Conservation (phyloP, 2,329 filamentous ascomycete species). For the Endocalyx cinctus region DNA sequence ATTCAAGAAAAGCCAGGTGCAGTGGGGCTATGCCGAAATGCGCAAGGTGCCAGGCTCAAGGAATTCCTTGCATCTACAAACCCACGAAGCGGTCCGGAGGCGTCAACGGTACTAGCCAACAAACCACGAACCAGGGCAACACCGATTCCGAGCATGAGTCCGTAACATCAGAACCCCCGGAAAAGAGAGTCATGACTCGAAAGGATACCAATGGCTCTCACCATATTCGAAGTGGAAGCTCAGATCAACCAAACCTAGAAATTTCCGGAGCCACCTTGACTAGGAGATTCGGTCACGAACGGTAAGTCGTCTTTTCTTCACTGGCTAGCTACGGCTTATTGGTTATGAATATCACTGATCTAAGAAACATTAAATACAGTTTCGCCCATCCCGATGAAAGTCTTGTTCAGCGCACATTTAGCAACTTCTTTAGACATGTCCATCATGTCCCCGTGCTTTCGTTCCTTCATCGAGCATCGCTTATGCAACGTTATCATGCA, state of each 20-base stretch:
- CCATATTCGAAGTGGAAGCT: slow-evolving; percentile 22
- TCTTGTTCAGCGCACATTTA: slow-evolving; percentile 48
- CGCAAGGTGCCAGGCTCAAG: slow-evolving; percentile 46
- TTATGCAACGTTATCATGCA: slow-evolving; percentile 55
- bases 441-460: slow-evolving; percentile 57
- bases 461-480: slow-evolving; percentile 54
- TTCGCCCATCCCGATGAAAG: slow-evolving; percentile 31
- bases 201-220: slow-evolving; percentile 28
- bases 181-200: slow-evolving; percentile 25
- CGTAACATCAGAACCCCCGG: slow-evolving; percentile 27
- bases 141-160: slow-evolving; percentile 29
- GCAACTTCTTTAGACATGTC: slow-evolving; percentile 54
- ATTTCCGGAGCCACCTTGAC: slow-evolving; percentile 10
- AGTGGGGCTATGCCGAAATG: slow-evolving; percentile 54
- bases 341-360: too few species aligned
- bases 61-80: slow-evolving; percentile 52
- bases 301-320: slow-evolving; percentile 17
- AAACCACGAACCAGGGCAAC: slow-evolving; percentile 18
- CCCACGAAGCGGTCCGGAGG: slow-evolving; percentile 27
- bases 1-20: slow-evolving; percentile 54
- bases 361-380: too few species aligned
- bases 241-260: slow-evolving; percentile 20
- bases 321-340: too few species aligned
- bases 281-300: slow-evolving; percentile 16
- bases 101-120: slow-evolving; percentile 14